Evolutionary conservation across 257 asterid species (phyloP), one percentile per base, ranked within the genome.

Genomic region (Leonotis leonurus): DNA sequence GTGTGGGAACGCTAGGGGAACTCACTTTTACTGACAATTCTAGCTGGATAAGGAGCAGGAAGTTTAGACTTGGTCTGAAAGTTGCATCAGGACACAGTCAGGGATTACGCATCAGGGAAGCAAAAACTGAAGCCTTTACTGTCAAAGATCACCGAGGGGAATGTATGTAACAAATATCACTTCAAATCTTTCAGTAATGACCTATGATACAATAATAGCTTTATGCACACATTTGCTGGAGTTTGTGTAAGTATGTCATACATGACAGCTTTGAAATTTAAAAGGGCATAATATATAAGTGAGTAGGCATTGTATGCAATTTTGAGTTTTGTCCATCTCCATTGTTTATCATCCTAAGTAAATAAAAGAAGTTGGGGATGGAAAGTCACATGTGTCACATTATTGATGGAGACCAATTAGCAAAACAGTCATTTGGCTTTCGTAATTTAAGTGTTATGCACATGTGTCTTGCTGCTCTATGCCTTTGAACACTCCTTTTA

Each of bases 81-180:
- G 97, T 87, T 73, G 81, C 95, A 30, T 79, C 97, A 16, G 99
- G 97, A 45, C 70, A 77, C 79, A 73, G 83, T 67, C 96, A 89
- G 74, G 95, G 96, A 12, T 16, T 85, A 49, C 95, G 96, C 66
- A 78, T 92, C 45, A 89, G 89, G 56, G 99, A 92, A 78, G 96
- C 97, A 5, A 92, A 86, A 80, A 89, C 99, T 0, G 99, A 92
- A 72, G 96, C 99, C 65, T 92, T 92, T 68, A 81, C 83, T 64
- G 99, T 92, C 72, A 92, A 92, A 76, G 99, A 92, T 75, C 99
- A 89, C 69, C 76, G 99, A 58, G 99, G 99, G 64, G 99, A 92
- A 86, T 83, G 99, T 92, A 84, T 36, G 90, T 21, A 17, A 40
- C 59, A 50, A 49, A 64, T 40, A 21, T 50, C 54, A 46, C 30